phyloP scores from a whole-genome alignment of 2,329 filamentous ascomycete genomes.

The Paecilomyces formosus region DNA sequence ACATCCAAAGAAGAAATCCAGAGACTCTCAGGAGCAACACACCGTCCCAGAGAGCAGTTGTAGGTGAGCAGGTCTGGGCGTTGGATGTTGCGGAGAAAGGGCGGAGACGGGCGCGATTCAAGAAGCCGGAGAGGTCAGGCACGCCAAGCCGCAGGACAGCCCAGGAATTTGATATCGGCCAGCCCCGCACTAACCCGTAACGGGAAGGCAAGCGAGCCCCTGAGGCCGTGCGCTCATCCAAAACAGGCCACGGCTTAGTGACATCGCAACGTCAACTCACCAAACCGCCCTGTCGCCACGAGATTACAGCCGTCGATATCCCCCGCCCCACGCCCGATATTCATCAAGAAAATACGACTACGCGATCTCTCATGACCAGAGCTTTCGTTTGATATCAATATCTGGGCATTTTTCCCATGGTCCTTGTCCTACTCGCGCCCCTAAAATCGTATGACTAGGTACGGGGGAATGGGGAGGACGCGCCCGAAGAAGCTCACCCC shows the following conservation, averaged over 20 bases:
- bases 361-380: constrained; percentile 46
- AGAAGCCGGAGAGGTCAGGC: constrained; percentile 5
- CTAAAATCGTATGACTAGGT: constrained; percentile 37
- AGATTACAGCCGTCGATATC: constrained; percentile 24
- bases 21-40: neutral
- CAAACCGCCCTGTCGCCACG: constrained; percentile 26
- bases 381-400: constrained; percentile 59
- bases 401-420: constrained; percentile 48
- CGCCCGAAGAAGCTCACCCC: constrained; percentile 70
- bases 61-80: constrained; percentile 4
- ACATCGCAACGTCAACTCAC: constrained; percentile 40
- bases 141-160: constrained; percentile 7
- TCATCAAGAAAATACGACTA: constrained; percentile 50
- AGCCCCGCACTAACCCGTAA: constrained; percentile 36
- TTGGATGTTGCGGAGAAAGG: neutral
- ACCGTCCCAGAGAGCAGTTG: neutral
- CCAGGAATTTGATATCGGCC: constrained; percentile 33
- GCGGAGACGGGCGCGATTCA: neutral
- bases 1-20: neutral
- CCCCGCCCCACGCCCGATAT: constrained; percentile 42
- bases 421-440: constrained; percentile 28
- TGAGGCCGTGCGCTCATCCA: constrained; percentile 34
- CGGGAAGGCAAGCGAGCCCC: constrained; percentile 35
- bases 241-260: constrained; percentile 33
- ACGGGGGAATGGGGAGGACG: constrained; percentile 41